phyloP scores from a whole-genome alignment of 495 filamentous ascomycete genomes.

The Penicillium coprophilum region DNA sequence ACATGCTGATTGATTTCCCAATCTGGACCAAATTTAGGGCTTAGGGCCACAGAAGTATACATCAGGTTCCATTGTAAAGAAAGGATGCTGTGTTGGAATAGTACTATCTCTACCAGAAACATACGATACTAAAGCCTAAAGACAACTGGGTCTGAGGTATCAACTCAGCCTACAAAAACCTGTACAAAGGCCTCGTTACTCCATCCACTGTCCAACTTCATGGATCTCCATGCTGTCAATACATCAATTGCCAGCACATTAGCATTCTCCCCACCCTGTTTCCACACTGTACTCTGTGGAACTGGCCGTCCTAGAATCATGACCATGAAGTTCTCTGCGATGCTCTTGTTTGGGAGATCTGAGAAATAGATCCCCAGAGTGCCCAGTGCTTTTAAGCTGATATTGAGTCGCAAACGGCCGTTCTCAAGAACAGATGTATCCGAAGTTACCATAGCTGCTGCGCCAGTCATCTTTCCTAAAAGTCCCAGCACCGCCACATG shows the following conservation, averaged over 20 bases:
- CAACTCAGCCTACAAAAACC: constrained; percentile 48
- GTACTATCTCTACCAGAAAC: neutral
- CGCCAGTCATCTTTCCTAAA: constrained; percentile 85
- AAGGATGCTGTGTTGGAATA: neutral
- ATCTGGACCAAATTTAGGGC: neutral
- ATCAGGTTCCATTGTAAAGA: neutral
- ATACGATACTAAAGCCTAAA: neutral
- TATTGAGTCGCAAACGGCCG: constrained; percentile 60
- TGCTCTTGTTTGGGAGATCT: constrained; percentile 54
- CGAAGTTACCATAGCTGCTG: constrained; percentile 67
- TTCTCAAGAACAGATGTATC: constrained; percentile 56
- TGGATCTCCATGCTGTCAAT: constrained; percentile 72
- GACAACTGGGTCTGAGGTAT: too few relatives aligned
- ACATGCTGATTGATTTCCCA: neutral
- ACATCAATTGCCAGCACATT: constrained; percentile 77
- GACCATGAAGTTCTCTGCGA: constrained; percentile 70
- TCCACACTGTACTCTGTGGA: constrained; percentile 65
- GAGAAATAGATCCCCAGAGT: constrained; percentile 71
- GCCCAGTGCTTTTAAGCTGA: constrained; percentile 77
- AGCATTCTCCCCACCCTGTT: constrained; percentile 41
- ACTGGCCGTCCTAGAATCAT: constrained; percentile 69
- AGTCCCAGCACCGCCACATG: constrained; percentile 74
- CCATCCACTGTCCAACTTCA: constrained; percentile 72
- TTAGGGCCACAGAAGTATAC: neutral
- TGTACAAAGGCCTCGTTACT: constrained; percentile 79